Evolutionary conservation across 2,329 filamentous ascomycete genomes (phyloP), one percentile per base, ranked within the genome.

Genomic region (Neonectria faginata): DNA sequence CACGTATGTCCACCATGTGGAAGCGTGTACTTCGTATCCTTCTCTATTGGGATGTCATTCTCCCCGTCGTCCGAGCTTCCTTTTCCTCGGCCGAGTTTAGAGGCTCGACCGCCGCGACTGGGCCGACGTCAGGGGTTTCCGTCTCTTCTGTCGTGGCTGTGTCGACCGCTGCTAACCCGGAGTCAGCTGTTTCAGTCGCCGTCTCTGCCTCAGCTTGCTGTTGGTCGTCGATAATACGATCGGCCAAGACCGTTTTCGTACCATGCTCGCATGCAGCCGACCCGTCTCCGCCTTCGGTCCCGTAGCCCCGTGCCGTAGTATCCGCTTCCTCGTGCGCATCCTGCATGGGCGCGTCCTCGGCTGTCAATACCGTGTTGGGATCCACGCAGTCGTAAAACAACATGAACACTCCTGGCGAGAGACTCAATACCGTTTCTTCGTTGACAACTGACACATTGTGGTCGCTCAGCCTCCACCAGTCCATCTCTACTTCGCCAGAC

Each of bases 381-480:
- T 91, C 88, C 25, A 91, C 81, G 51, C 87, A 88, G 76, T 99
- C 95, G 77, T 98, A 99, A 77, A 98, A 98, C 1, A 98, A 85
- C 95, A 99, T 98, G 76, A 98, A 98, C 0, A 94, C 95, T 2
- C 93, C 93, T 0, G 78, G 75, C 0, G 89, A 89, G 70, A 97
- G 91, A 2, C 84, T 85, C 55, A 96, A 81, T 0, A 97, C 92
- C 29, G 86, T 85, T 11, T 90, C 85, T 76, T 97, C 92, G 20
- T 87, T 87, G 25, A 94, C 91, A 68, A 87, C 84, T 65, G 84
- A 88, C 8, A 98, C 94, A 67, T 91, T 90, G 65, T 97, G 92
- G 73, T 98, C 95, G 76, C 95, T 98, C 29, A 98, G 84, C 16
- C 92, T 86, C 90, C 93, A 99, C 96, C 96, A 98, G 64, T 88